Conservation (phyloP, 257 asterid species). For the Solanum sejunctum region DNA sequence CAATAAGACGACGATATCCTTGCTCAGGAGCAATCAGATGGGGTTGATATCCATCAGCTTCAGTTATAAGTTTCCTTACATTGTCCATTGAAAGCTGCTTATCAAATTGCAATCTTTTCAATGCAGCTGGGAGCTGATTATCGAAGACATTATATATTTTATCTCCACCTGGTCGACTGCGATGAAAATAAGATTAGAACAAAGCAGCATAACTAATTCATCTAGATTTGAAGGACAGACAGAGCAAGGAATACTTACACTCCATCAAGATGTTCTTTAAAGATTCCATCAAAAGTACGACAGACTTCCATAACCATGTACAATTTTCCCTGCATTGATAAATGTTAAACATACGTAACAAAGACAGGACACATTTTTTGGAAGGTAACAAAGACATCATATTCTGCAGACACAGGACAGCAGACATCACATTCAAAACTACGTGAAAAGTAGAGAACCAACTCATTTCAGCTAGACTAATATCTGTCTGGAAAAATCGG, state of each 20-base stretch:
- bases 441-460: neutral
- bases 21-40: slow-evolving; percentile 99
- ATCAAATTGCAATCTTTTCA: slow-evolving; percentile 94
- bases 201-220: neutral
- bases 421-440: neutral
- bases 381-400: neutral
- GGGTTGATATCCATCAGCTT: slow-evolving; percentile 99
- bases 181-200: slow-evolving; percentile 9
- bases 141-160: slow-evolving; percentile 84
- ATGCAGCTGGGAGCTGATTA: slow-evolving; percentile 93
- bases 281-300: slow-evolving; percentile 83
- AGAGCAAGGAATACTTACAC: slow-evolving; percentile 34
- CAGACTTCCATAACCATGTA: slow-evolving; percentile 98
- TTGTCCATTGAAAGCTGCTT: slow-evolving; percentile 98
- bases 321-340: slow-evolving; percentile 68
- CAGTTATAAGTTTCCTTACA: slow-evolving; percentile 87
- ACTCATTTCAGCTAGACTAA: neutral
- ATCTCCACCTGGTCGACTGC: slow-evolving; percentile 99
- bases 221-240: neutral
- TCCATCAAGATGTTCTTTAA: slow-evolving; percentile 99
- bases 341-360: slow-evolving; percentile 1
- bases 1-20: slow-evolving; percentile 97
- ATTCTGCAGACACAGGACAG: neutral
- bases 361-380: neutral
- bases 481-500: neutral